Conservation (phyloP, 73 alveolate genomes). For the Uronychia binucleata region DNA sequence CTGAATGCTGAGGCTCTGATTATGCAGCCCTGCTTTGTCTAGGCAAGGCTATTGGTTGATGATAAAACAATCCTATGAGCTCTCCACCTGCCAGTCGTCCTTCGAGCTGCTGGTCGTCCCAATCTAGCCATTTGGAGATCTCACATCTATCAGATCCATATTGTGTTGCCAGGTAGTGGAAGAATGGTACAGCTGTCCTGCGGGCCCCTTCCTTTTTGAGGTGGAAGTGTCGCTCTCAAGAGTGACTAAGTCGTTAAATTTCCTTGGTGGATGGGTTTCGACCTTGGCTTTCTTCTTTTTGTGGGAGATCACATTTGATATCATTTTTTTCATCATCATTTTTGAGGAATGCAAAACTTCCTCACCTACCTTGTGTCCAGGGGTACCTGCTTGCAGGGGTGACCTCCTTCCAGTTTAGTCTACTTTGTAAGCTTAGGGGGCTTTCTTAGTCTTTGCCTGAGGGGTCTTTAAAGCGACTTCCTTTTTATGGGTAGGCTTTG, state of each 20-base stretch:
- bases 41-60: not conserved
- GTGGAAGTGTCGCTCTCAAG: not conserved
- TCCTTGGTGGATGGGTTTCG: not conserved
- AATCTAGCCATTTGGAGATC: not conserved
- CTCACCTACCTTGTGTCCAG: no score
- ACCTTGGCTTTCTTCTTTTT: not conserved
- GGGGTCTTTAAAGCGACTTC: not conserved
- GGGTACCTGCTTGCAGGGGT: not conserved
- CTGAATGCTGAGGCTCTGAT: not conserved
- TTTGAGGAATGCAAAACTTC: no score
- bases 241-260: not conserved
- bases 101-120: not conserved
- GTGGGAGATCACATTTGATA: not conserved
- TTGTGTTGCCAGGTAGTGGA: not conserved
- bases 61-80: not conserved
- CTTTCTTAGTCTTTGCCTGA: not conserved
- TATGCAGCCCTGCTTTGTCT: not conserved
- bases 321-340: not conserved
- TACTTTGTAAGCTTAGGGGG: not conserved
- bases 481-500: not conserved
- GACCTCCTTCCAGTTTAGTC: not conserved
- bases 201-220: not conserved
- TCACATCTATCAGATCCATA: not conserved
- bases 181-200: not conserved
- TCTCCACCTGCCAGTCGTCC: not conserved